Base-by-base conservation (phyloP, 2,329 filamentous ascomycete genomes). In the Alternaria sp. region DNA sequence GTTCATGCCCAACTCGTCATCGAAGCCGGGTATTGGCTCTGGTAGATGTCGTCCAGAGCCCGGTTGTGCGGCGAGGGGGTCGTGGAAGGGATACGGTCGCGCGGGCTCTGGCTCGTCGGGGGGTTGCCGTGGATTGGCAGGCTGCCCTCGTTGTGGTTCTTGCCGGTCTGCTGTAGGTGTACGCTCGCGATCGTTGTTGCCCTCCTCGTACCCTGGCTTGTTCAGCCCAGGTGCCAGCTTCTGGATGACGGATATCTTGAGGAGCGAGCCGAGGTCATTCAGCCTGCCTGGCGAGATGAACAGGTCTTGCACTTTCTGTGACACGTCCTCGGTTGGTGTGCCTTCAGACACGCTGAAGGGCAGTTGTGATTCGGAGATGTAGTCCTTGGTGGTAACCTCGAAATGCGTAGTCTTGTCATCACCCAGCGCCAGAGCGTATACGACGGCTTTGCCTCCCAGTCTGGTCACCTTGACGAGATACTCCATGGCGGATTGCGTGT, bases 1-100 rank as follows among this genome's bases (percentile, higher is more conserved):
- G 61, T 91, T 88, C 59, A 97, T 84, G 62, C 97, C 92, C 70
- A 92, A 89, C 72, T 97, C 93, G 74, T 99, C 94, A 66, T 98
- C 95, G 66, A 98, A 98, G 21, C 87, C 92, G 0, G 95, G 95
- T 0, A 94, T 93, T 0, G 90, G 87, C 66, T 96, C 93, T 65
- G 93, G 93, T 14, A 87, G 72, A 1, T 90, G 90, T 21, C 82
- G 82, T 40, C 85, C 82, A 0, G 84, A 87, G 7, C 65, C 66
- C 13, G 85, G 85, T 2, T 72, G 79, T 17, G 81, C 84, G 10
- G 84, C 86, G 34, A 90, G 83, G n/a, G 86, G 95, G 70, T 90
- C 88, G 45, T 85, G 79, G 63, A 88, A 87, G 0, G 90, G 90
- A 63, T 88, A 85, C 4, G 90, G 90, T 13, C 85, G 84, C 17